Conservation (phyloP, 768 basidiomycete species). For the Russula griseocarnosa region DNA sequence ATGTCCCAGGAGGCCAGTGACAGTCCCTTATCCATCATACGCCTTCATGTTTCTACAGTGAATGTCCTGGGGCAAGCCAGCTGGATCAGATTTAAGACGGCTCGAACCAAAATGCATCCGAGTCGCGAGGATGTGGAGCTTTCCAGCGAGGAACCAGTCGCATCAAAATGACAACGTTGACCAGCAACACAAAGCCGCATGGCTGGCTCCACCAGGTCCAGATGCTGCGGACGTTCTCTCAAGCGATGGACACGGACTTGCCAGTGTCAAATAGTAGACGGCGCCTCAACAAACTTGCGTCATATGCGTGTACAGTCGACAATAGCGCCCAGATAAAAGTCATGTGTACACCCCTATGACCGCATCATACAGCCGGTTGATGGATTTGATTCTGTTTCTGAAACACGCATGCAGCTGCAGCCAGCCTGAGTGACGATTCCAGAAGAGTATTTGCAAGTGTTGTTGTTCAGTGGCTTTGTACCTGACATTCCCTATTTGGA, state of each 20-base stretch:
- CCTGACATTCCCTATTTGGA: not conserved
- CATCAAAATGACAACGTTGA: too few relatives aligned
- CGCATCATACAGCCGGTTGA: not conserved
- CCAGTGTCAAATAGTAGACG: not conserved
- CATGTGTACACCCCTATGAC: slow-evolving; percentile 3
- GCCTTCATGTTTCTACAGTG: too few relatives aligned
- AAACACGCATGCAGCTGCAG: slow-evolving; percentile 3
- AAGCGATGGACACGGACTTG: slow-evolving; percentile 1
- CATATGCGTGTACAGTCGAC: not conserved
- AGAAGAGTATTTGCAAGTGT: slow-evolving; percentile 1
- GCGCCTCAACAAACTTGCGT: slow-evolving; percentile 1
- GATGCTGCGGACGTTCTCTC: too few relatives aligned
- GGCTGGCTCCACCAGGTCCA: too few relatives aligned
- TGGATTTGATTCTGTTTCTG: not conserved
- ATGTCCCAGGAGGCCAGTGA: too few relatives aligned
- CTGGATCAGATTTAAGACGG: too few relatives aligned
- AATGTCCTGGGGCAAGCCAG: too few relatives aligned
- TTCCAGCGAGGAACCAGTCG: not conserved
- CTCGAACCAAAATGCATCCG: not conserved
- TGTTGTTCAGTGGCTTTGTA: slow-evolving; percentile 12
- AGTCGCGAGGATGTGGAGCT: not conserved
- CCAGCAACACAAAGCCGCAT: not conserved
- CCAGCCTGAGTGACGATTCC: not conserved
- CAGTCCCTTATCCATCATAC: too few relatives aligned
- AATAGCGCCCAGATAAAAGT: not conserved